Evolutionary conservation across 345 rosid species (phyloP).

Genomic region (Camelina hispida): DNA sequence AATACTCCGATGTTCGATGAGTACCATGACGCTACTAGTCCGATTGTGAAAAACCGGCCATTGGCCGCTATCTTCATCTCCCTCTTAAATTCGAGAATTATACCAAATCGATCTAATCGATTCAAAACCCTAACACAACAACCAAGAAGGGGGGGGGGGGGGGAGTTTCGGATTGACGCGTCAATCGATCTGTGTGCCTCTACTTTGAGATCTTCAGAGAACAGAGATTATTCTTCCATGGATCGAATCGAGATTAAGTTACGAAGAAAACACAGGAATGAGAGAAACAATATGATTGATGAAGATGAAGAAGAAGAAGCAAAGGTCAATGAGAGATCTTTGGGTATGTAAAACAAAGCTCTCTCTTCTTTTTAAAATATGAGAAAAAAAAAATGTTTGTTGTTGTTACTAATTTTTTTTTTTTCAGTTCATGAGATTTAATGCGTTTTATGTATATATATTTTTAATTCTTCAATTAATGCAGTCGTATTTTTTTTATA

Average conservation of each 20-base stretch:
- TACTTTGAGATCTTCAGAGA: not conserved
- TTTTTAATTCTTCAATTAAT: conserved; percentile 32
- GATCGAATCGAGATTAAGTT: conserved; percentile 11
- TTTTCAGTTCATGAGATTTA: conserved; percentile 16
- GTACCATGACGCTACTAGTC: conserved; percentile 68
- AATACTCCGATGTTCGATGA: conserved; percentile 69
- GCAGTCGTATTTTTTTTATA: conserved; percentile 3
- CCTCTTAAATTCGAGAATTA: not conserved
- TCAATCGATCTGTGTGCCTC: not conserved
- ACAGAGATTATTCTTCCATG: not conserved
- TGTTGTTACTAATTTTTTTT: not conserved
- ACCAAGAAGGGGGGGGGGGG: too few species aligned
- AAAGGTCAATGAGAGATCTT: conserved; percentile 36
- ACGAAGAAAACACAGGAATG: not conserved
- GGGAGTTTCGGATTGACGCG: conserved; percentile 7
- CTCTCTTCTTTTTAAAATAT: not conserved
- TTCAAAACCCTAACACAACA: conserved; percentile 12
- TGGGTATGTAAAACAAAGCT: conserved; percentile 9
- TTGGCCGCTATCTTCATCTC: conserved; percentile 45
- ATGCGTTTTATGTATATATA: conserved; percentile 17
- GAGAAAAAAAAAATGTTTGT: too few species aligned
- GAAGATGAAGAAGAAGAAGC: conserved; percentile 22
- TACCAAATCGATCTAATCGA: conserved; percentile 7
- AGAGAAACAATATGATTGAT: conserved; percentile 8
- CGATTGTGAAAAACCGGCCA: conserved; percentile 54